Evolutionary conservation across 129 eudicot species (phyloP).

Genomic region (Artemisia argyi): DNA sequence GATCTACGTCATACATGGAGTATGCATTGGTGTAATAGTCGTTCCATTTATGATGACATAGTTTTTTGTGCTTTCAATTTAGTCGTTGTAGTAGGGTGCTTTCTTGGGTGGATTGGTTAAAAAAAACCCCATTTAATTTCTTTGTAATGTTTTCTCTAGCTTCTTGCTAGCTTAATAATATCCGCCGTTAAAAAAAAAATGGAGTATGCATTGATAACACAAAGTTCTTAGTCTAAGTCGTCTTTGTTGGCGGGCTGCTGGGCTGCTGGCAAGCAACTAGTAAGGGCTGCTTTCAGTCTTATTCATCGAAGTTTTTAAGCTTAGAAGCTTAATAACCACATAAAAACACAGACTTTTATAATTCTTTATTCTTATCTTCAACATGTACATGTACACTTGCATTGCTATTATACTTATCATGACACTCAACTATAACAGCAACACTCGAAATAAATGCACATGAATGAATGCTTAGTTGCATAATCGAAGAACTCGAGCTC

Average conservation of each 20-base stretch:
- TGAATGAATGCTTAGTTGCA: slow-evolving; percentile 15
- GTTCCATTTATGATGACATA: too few species aligned
- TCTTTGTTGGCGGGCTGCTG: slow-evolving; percentile 23
- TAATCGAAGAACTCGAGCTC: slow-evolving; percentile 5
- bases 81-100: too few species aligned
- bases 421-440: slow-evolving; percentile 23
- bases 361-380: slow-evolving; percentile 18
- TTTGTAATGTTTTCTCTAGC: too few species aligned
- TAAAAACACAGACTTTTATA: not conserved
- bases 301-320: not conserved
- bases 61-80: too few species aligned
- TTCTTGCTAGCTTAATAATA: too few species aligned
- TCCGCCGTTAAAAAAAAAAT: too few species aligned
- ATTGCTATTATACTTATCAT: slow-evolving; percentile 1
- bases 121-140: too few species aligned
- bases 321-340: slow-evolving; percentile 9
- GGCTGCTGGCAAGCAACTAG: slow-evolving; percentile 20
- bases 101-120: too few species aligned
- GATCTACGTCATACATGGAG: too few species aligned
- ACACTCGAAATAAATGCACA: slow-evolving; percentile 27
- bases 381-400: slow-evolving; percentile 7
- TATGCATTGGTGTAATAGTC: too few species aligned
- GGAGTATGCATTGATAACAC: not conserved
- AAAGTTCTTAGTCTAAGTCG: not conserved
- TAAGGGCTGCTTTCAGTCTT: slow-evolving; percentile 18